Evolutionary conservation across 352 stramenopile species (phyloP), one percentile per base, ranked within the genome.

Genomic region (Globisporangium abappressorium): DNA sequence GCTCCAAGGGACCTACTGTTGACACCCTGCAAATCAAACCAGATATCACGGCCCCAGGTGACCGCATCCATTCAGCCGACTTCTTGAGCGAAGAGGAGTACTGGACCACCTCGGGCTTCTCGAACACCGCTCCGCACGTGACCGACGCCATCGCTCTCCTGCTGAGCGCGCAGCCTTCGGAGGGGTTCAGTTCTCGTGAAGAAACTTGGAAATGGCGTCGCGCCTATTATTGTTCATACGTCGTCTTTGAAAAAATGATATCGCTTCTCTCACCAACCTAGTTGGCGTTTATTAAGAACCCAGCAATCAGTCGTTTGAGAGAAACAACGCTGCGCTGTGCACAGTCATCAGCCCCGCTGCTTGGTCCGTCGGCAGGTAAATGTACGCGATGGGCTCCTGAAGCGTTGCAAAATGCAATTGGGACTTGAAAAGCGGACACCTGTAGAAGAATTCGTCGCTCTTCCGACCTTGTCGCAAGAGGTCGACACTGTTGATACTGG

Each of bases 401-500:
- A 85, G 64, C 15, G 28, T 20, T 4, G 54, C 51, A 12, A 77
- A 68, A 22, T 80, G 74, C 20, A 57, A 53, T 11, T 69, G 65
- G 1, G 66, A 78, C 20, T 69, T 43, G 58, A 78, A 89, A 8
- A 89, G 64, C 8, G 81, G 81, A 36, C 81, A 90, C 3, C 65
- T 67, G 57, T 78, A 84, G 54, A 79, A 84, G 20, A 74, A 70
- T 18, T 67, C 24, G 20, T 65, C 30, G 20, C 24, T 24, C 5
- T 49, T 53, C 26, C 54, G 33, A 7, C 49, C 41, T n/a, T 47
- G 65, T 11, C 15, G 51, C 12, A 3, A 55, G 11, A 6, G 38
- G 11, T 58, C 64, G 4, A n/a, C 53, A 24, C 14, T 51, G 43
- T 4, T 30, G 3, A 15, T 30, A 28, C 20, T 33, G 12, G 24